phyloP scores from a whole-genome alignment of 805 yeast species.

The Pichia ethanolica region DNA sequence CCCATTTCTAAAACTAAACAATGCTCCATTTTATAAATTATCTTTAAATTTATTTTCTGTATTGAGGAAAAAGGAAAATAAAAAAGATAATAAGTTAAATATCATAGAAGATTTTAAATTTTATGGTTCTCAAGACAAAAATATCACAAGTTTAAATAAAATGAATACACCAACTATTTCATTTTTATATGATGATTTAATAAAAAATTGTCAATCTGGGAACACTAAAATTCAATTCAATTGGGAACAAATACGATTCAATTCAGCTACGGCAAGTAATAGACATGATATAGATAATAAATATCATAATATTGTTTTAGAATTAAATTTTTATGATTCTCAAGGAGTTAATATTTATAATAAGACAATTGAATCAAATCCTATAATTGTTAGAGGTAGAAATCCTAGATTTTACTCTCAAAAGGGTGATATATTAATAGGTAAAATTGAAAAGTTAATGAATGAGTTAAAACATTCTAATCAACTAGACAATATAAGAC shows the following conservation, averaged over 20 bases:
- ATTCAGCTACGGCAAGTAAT: slow-evolving; percentile 27
- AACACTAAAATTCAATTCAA: slow-evolving; percentile 5
- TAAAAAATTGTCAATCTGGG: background rate
- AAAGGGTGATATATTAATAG: slow-evolving; percentile 37
- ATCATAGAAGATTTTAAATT: slow-evolving; percentile 3
- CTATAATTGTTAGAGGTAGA: slow-evolving; percentile 46
- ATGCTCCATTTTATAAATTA: background rate
- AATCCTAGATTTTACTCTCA: slow-evolving; percentile 46
- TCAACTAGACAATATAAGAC: too few species aligned
- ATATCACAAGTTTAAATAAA: background rate
- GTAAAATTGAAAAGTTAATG: slow-evolving; percentile 5
- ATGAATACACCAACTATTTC: background rate
- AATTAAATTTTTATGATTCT: slow-evolving; percentile 14
- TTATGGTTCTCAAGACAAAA: background rate
- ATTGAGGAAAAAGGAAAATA: background rate
- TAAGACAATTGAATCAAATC: slow-evolving; percentile 23
- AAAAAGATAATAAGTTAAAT: background rate
- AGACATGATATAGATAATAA: slow-evolving; percentile 18
- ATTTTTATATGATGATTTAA: background rate
- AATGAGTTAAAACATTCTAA: too few species aligned
- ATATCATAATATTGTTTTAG: slow-evolving; percentile 17
- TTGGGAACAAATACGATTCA: slow-evolving; percentile 27
- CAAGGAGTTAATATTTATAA: slow-evolving; percentile 16
- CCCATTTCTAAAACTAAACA: background rate
- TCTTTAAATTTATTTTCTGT: background rate